Percentiles rank a stretch among this genome's conserved stretches.
These are phyloP conservation scores for Hevea brasiliensis DNA, from an alignment of 345 rosid genomes.

Conservation along the genomic window DNA sequence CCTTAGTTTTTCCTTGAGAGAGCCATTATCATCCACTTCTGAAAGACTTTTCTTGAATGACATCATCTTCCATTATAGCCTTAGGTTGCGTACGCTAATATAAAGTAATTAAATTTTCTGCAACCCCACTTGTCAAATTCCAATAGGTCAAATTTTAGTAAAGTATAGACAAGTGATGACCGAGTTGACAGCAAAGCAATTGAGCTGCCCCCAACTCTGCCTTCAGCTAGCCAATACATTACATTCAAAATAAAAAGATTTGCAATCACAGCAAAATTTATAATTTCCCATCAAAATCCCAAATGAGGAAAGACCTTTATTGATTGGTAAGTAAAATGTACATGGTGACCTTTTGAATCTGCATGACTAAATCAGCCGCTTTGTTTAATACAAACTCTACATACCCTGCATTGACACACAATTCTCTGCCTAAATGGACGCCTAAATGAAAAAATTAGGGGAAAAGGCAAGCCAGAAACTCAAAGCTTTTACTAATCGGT, in stretches of 20 bases:
- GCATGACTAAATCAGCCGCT: neutral
- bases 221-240: neutral
- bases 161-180: neutral
- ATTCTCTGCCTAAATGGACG: neutral
- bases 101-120: neutral
- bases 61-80: too few species aligned
- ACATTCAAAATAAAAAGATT: neutral
- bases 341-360: constrained; percentile 3
- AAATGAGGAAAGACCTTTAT: neutral
- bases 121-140: neutral
- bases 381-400: neutral
- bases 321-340: constrained; percentile 5
- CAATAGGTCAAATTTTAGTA: neutral
- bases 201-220: neutral
- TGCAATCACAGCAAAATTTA: neutral
- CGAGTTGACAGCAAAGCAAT: neutral
- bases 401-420: neutral
- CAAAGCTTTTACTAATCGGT: neutral
- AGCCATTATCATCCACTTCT: neutral
- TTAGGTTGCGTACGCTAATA: too few species aligned
- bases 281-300: neutral
- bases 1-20: neutral
- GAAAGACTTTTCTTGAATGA: too few species aligned
- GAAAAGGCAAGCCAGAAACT: neutral
- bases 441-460: neutral